Conservation (phyloP, 352 stramenopile species). For the Phytophthora sp. region DNA sequence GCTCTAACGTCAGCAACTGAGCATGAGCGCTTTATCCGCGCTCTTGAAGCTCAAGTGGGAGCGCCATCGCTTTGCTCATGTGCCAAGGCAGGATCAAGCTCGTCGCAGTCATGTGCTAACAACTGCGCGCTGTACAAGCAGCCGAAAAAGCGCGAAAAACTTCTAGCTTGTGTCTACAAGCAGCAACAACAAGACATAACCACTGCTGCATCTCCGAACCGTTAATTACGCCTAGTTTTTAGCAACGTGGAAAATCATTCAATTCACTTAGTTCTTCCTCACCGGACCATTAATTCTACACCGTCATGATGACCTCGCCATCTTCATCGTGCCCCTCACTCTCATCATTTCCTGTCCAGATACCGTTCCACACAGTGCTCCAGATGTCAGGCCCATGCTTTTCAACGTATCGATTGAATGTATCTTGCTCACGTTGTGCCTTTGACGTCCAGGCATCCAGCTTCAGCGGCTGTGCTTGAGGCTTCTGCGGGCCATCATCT, state of each 20-base stretch:
- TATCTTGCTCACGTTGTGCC: slow-evolving; percentile 42
- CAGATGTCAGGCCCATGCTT: slow-evolving; percentile 48
- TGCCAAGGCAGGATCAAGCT: slow-evolving; percentile 8
- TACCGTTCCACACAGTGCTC: slow-evolving; percentile 55
- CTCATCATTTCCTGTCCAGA: slow-evolving; percentile 51
- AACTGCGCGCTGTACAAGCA: slow-evolving; percentile 77
- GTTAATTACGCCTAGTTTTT: slow-evolving; percentile 8
- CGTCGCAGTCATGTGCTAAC: slow-evolving; percentile 54
- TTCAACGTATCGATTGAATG: slow-evolving; percentile 33
- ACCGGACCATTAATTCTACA: slow-evolving; percentile 46
- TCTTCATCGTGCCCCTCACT: slow-evolving; percentile 47
- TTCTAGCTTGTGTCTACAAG: slow-evolving; percentile 63
- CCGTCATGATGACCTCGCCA: slow-evolving; percentile 84
- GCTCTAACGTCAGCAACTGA: slow-evolving; percentile 5
- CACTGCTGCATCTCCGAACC: slow-evolving; percentile 12
- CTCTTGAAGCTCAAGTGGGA: slow-evolving; percentile 52
- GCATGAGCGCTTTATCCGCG: slow-evolving; percentile 53
- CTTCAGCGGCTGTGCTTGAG: slow-evolving; percentile 38
- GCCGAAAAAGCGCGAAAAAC: slow-evolving; percentile 60
- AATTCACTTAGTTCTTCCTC: slow-evolving; percentile 19
- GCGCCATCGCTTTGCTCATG: slow-evolving; percentile 69
- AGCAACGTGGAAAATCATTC: slow-evolving; percentile 13
- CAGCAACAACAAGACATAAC: slow-evolving; percentile 46
- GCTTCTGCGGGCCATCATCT: background rate
- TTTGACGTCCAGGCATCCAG: slow-evolving; percentile 50